phyloP scores from a whole-genome alignment of 805 yeast species.

The Grigorovia humatica region DNA sequence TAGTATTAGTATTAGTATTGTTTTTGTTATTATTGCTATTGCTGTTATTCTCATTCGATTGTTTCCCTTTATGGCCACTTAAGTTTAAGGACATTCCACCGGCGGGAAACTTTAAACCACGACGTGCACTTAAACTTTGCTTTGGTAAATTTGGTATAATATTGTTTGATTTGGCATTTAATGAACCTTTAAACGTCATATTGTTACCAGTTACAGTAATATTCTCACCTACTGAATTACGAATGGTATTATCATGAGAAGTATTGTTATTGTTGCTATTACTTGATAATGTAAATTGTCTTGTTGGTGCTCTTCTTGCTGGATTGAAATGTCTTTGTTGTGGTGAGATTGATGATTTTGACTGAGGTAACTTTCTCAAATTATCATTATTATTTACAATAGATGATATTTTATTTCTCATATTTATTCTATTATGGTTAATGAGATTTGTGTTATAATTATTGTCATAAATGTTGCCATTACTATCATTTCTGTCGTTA shows the following conservation, averaged over 20 bases:
- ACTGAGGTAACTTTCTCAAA: neutral
- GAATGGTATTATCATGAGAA: neutral
- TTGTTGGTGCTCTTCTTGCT: conserved; percentile 21
- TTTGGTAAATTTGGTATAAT: conserved; percentile 31
- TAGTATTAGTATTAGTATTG: neutral
- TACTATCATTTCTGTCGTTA: neutral
- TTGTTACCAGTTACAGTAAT: neutral
- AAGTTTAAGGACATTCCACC: conserved; percentile 27
- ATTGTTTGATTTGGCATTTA: neutral
- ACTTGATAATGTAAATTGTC: conserved; percentile 9
- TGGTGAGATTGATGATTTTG: neutral
- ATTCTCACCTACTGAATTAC: neutral
- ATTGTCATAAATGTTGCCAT: neutral
- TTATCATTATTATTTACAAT: neutral
- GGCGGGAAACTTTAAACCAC: conserved; percentile 62
- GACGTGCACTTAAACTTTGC: conserved; percentile 76
- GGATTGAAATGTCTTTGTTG: conserved; percentile 15
- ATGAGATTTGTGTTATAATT: conserved; percentile 2
- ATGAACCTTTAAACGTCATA: neutral
- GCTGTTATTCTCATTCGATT: neutral
- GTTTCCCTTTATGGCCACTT: neutral
- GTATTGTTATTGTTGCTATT: neutral
- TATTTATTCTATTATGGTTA: neutral
- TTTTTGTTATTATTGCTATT: neutral
- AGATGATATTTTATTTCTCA: neutral